Base-by-base conservation (phyloP, 169 alveolate species). In the Plasmodium gallinaceum region DNA sequence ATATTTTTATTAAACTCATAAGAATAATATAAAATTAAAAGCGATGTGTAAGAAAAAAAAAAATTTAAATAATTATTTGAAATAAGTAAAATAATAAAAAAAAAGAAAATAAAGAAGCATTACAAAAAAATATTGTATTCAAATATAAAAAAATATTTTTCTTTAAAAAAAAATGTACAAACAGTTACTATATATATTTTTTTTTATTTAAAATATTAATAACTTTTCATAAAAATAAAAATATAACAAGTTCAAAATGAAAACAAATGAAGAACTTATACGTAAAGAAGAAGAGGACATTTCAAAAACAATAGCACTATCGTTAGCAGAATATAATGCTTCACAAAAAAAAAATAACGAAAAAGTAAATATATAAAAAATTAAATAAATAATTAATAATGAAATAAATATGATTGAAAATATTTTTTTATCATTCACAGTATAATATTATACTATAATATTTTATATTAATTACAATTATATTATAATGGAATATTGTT, bases 251-350 rank as follows among this genome's bases (percentile, higher is more conserved):
- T 62, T 65, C 20, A 62, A 65, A 71, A 80, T 80, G 91, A 66
- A 80, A 69, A 80, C 91, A 69, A 68, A 80, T 69, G 91, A 80
- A 60, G 91, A 80, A 68, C 83, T 80, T 8, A 20, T 80, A 32
- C 68, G 91, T 66, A 80, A 80, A 24, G 91, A 80, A 71, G 91
- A 80, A 69, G 91, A 80, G 61, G 91, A 80, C 10, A 68, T 80
- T 51, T 68, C 80, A 43, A 80, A 68, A 80, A 80, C 91, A 14
- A 68, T 80, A 46, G 91, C 91, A 39, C 12, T 80, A 48, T 80
- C 91, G 42, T 65, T 80, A 32, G 85, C 66, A 61, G 91, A 80
- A 48, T 80, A 80, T 46, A 69, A 80, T 60, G 91, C 80, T 43
- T 39, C 62, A 12, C 91, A 80, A 51, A 42, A 58, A 4, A 65